Conservation (phyloP, 2,329 filamentous ascomycete species). For the Monosporascus sp. region DNA sequence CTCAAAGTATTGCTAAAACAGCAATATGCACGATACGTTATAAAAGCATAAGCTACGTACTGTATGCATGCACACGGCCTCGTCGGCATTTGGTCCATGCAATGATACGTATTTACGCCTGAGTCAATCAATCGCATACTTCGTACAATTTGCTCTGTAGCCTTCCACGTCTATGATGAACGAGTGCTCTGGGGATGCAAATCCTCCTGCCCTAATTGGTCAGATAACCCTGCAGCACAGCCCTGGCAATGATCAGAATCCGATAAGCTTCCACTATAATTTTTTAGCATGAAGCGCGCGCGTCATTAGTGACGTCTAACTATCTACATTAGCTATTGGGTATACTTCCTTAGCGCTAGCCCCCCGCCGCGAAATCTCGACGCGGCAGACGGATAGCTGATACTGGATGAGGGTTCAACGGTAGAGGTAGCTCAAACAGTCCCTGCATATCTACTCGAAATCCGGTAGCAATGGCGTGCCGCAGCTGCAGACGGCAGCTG, state of each 20-base stretch:
- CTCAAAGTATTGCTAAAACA: conserved; percentile 22
- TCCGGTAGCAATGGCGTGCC: conserved; percentile 39
- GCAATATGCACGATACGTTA: background rate
- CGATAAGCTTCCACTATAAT: conserved; percentile 1
- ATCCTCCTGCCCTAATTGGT: too few relatives aligned
- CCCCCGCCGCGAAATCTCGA: background rate
- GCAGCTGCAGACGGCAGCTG: conserved; percentile 42
- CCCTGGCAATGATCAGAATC: background rate
- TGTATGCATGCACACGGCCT: too few relatives aligned
- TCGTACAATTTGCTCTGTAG: too few relatives aligned
- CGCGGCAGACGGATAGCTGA: background rate
- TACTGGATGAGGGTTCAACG: conserved; percentile 5
- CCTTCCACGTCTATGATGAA: too few relatives aligned
- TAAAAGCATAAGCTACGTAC: too few relatives aligned
- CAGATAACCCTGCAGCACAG: background rate
- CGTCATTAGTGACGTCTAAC: conserved; percentile 19
- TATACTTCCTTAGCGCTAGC: background rate
- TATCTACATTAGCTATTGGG: background rate
- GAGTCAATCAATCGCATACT: too few relatives aligned
- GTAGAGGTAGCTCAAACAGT: background rate
- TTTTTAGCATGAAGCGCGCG: conserved; percentile 3
- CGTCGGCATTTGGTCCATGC: conserved; percentile 24
- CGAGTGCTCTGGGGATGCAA: too few relatives aligned
- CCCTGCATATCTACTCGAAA: background rate
- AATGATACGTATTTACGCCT: too few relatives aligned